phyloP scores from a whole-genome alignment of 225 moss, liverwort and hornwort genomes.

The Sphagnum tenellum region DNA sequence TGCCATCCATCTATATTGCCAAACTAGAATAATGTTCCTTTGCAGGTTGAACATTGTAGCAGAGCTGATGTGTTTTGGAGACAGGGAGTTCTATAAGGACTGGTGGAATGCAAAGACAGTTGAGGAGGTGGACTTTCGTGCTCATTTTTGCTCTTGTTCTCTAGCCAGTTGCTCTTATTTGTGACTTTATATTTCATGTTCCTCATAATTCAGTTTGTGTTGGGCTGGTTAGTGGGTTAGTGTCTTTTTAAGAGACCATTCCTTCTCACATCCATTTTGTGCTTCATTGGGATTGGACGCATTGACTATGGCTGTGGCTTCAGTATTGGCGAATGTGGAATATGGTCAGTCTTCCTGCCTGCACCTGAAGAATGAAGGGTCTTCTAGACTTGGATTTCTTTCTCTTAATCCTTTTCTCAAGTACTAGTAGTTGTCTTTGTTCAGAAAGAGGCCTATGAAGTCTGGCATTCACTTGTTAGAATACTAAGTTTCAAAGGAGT shows the following conservation, averaged over 20 bases:
- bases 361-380: too few species aligned
- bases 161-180: not conserved
- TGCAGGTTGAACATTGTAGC: slow-evolving; percentile 89
- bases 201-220: slow-evolving; percentile 7
- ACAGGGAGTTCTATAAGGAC: slow-evolving; percentile 93
- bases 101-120: slow-evolving; percentile 99
- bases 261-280: too few species aligned
- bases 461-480: too few species aligned
- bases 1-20: too few species aligned
- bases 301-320: slow-evolving; percentile 4
- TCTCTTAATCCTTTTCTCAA: too few species aligned
- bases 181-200: slow-evolving; percentile 5
- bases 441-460: too few species aligned
- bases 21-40: not conserved
- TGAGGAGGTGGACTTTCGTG: slow-evolving; percentile 52
- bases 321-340: slow-evolving; percentile 99
- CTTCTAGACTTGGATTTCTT: too few species aligned
- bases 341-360: slow-evolving; percentile 44
- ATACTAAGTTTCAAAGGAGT: too few species aligned
- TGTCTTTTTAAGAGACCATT: too few species aligned
- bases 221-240: not conserved
- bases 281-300: not conserved
- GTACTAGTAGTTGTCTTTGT: too few species aligned
- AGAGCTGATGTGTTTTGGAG: slow-evolving; percentile 83
- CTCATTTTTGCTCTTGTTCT: not conserved